Evolutionary conservation across 2,329 filamentous ascomycete species (phyloP).

Genomic region (Ophiostoma himal-ulmi): DNA sequence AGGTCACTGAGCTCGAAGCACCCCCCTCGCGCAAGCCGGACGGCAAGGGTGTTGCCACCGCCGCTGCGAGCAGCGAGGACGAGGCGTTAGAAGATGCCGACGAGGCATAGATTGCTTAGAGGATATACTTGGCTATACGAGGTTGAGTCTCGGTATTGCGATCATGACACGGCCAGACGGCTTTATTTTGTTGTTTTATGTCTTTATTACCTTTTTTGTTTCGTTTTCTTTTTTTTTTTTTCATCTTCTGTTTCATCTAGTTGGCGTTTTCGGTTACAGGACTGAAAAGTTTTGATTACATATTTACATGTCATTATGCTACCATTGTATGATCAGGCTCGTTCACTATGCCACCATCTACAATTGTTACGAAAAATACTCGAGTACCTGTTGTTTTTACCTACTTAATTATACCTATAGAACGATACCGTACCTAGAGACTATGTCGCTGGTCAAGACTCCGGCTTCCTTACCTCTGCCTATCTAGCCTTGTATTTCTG

Average conservation of each 20-base stretch:
- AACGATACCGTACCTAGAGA: not conserved
- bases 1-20: constrained; percentile 52
- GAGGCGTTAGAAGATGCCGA: constrained; percentile 19
- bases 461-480: constrained; percentile 21
- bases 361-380: not conserved
- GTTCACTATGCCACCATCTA: not conserved
- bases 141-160: not conserved
- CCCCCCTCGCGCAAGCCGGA: constrained; percentile 19
- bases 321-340: not conserved
- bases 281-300: constrained; percentile 19
- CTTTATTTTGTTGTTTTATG: not conserved
- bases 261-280: constrained; percentile 21
- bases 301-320: constrained; percentile 5
- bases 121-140: not conserved
- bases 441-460: not conserved
- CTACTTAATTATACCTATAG: not conserved
- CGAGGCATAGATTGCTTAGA: constrained; percentile 16
- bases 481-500: not conserved
- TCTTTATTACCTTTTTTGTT: not conserved
- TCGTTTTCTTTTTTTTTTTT: constrained; percentile 5
- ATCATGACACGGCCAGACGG: not conserved
- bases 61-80: not conserved
- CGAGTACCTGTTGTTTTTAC: not conserved
- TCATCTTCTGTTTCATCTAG: not conserved
- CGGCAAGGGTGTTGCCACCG: not conserved